Evolutionary conservation across 768 basidiomycete genomes (phyloP), one percentile per base, ranked within the genome.

Genomic region (Mycena pura): DNA sequence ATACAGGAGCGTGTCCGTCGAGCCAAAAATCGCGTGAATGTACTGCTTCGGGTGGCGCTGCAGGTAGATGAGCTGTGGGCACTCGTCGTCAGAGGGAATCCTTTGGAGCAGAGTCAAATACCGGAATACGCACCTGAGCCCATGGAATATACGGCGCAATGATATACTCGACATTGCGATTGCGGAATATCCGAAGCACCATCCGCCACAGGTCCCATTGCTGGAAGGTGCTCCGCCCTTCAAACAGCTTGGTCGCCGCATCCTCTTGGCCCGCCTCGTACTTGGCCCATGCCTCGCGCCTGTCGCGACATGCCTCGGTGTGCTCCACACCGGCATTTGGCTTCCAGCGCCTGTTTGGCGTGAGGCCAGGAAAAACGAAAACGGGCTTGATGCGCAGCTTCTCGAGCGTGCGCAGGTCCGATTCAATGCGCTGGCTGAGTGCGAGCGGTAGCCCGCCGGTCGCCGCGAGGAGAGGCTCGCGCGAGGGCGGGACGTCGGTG

Each of bases 121-220:
- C n/a, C n/a, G n/a, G n/a, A n/a, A n/a, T n/a, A 82, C 90, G 68
- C 72, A 96, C 96, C 86, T 99, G 96, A 43, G 96, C 92, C 90
- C 93, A 95, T 32, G 95, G 90, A 52, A 93, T 81, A 76, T 99
- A 99, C 11, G 97, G 97, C 44, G 97, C 96, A 60, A 98, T 89
- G 45, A 99, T 84, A 72, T 95, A 99, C 77, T 99, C 96, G 59
- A 97, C 95, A 67, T 93, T 93, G 43, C 96, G 83, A 76, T 98
- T 92, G 72, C 93, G 88, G 76, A 99, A 97, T 50, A 96, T 91
- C 60, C 96, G 83, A 68, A 97, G 78, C 7, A 99, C 89, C 80
- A 93, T 86, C 72, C 95, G 86, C 89, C 96, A 92, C n/a, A 99
- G 82, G 76, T 99, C 96, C 88, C 90, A 93, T 69, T 93, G 92